Conservation (phyloP, 768 basidiomycete genomes). For the Lactifluus piperatus region DNA sequence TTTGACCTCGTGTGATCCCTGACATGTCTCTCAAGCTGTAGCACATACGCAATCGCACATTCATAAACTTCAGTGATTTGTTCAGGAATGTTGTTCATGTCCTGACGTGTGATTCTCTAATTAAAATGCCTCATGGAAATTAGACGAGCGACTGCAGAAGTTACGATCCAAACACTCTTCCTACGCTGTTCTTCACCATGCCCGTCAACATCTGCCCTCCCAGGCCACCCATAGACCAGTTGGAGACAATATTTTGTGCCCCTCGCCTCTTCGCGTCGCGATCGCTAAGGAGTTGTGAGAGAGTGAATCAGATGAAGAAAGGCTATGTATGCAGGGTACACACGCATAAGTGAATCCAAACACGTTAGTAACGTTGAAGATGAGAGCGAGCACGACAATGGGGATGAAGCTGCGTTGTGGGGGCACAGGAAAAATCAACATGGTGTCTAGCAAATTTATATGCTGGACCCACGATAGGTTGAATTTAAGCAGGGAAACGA, state of each 20-base stretch:
- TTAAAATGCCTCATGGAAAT: neutral
- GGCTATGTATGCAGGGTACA: slow-evolving; percentile 25
- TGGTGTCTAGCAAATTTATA: neutral
- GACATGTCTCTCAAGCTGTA: slow-evolving; percentile 15
- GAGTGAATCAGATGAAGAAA: neutral
- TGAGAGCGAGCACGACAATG: slow-evolving; percentile 86
- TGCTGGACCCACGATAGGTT: slow-evolving; percentile 61
- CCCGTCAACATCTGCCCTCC: slow-evolving; percentile 80
- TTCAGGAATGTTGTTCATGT: neutral
- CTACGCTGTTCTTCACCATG: slow-evolving; percentile 73
- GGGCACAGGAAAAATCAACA: slow-evolving; percentile 11
- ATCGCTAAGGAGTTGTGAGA: slow-evolving; percentile 40
- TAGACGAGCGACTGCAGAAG: neutral
- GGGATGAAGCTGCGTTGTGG: slow-evolving; percentile 67
- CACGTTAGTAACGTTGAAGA: slow-evolving; percentile 95
- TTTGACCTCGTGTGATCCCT: slow-evolving; percentile 7
- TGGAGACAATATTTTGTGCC: slow-evolving; percentile 64
- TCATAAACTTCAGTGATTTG: neutral
- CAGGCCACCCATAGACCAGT: slow-evolving; percentile 70
- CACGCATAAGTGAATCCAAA: slow-evolving; percentile 95
- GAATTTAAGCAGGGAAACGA: slow-evolving; percentile 85
- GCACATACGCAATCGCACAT: slow-evolving; percentile 11
- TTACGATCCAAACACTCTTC: slow-evolving; percentile 57
- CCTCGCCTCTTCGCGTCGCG: slow-evolving; percentile 90
- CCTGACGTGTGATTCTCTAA: neutral